A percentile compares a stretch with the other conserved stretches of the same genome.
Conservation (phyloP, 305 asterid species). For the Fraxinus platypoda region DNA sequence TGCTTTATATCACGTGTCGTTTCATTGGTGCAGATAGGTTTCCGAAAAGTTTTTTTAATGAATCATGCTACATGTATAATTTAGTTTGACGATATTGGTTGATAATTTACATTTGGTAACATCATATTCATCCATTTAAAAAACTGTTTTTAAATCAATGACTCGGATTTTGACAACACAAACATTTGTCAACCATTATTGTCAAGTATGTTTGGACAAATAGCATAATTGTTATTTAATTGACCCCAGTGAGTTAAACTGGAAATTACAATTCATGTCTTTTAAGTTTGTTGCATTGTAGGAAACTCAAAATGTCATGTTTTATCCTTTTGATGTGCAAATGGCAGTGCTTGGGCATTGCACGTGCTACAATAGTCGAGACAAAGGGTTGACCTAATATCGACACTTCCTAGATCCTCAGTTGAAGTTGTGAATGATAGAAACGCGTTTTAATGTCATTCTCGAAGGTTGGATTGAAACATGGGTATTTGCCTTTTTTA, state of each 20-base stretch:
- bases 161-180: too few relatives aligned
- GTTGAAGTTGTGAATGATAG: neutral
- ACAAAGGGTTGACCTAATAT: neutral
- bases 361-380: neutral
- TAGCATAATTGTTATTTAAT: too few relatives aligned
- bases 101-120: neutral
- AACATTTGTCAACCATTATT: neutral
- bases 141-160: neutral
- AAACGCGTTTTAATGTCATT: neutral
- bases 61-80: too few relatives aligned
- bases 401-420: neutral
- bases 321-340: neutral
- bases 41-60: neutral
- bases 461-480: neutral
- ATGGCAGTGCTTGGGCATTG: neutral
- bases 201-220: neutral
- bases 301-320: neutral
- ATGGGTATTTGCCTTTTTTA: neutral
- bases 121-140: neutral
- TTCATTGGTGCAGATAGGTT: neutral
- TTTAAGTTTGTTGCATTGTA: neutral
- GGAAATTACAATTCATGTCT: neutral
- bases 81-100: neutral
- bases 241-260: neutral
- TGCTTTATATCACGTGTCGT: neutral